Evolutionary conservation across 768 basidiomycete genomes (phyloP), one percentile per base, ranked within the genome.

Genomic region (Coprinopsis strossmayeri): DNA sequence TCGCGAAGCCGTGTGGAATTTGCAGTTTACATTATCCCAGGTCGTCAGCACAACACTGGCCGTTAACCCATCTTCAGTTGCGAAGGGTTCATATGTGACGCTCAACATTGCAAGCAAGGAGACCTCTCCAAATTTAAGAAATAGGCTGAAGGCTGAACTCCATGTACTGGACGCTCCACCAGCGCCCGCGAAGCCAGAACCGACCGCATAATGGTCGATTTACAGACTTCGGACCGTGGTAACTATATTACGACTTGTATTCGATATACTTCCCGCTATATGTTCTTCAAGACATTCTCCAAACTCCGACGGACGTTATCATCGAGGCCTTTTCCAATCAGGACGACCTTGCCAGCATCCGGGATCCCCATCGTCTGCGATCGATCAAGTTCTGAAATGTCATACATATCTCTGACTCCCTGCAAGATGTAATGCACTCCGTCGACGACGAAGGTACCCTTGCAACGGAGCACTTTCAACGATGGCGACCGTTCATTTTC

Each of bases 361-460:
- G 79, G 78, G 28, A 82, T 60, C 1, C 77, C 81, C 21, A 79
- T 49, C 61, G 63, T 34, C 60, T 58, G 58, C 23, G 43, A 44
- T 1, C 39, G 49, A 46, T 69, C 69, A 34, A 82, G 67, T 43
- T 71, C 64, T 0, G 64, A 60, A 12, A 94, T 76, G 57, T 99
- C 95, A 61, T 94, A 99, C 64, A 97, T 75, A 55, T 71, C 90
- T 55, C 90, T 72, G 11, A 99, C 96, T 2, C 94, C 96, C 61
- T 99, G 96, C 38, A 99, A 66, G 46, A 98, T 79, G 56, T 82
- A 77, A 48, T 77, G 72, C 45, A 76, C 69, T 2, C 86, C 86
- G 0, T 67, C 64, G 2, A 71, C 63, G 9, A 71, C 68, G 15
- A 95, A 82, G 17, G 92, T 71, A 5, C 94, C 95, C 62, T 99